phyloP scores from a whole-genome alignment of 1,284 basidiomycete species.

The Malassezia caprae region DNA sequence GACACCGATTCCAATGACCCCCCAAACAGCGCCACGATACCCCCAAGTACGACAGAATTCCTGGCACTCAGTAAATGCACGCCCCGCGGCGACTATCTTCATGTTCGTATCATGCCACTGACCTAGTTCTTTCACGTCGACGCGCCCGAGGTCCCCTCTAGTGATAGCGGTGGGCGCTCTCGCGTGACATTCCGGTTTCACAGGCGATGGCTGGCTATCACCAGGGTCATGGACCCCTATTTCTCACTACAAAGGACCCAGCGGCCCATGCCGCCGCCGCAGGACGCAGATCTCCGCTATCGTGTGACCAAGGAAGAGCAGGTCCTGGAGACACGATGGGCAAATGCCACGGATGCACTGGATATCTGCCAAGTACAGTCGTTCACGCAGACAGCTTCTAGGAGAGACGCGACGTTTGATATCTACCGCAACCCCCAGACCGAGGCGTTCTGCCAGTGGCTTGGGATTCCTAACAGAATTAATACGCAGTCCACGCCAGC shows the following conservation, averaged over 20 bases:
- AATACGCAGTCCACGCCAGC: constrained; percentile 51
- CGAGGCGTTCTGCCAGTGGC: constrained; percentile 67
- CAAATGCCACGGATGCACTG: constrained; percentile 6
- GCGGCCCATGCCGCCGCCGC: constrained; percentile 58
- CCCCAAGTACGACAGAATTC: constrained; percentile 58
- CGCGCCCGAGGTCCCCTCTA: constrained; percentile 15
- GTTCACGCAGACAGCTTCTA: constrained; percentile 44
- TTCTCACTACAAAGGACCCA: constrained; percentile 55
- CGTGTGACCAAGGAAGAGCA: constrained; percentile 49
- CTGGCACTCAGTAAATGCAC: constrained; percentile 89
- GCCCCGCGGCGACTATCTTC: constrained; percentile 68
- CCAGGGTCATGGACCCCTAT: constrained; percentile 70
- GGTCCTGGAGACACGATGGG: constrained; percentile 49
- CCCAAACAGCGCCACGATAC: constrained; percentile 7
- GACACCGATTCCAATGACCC: neutral
- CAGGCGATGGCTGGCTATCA: constrained; percentile 81
- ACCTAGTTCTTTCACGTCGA: constrained; percentile 24
- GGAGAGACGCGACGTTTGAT: constrained; percentile 54
- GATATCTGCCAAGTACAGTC: constrained; percentile 23
- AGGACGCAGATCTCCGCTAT: constrained; percentile 50
- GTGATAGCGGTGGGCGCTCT: neutral
- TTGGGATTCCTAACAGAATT: constrained; percentile 70
- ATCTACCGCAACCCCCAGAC: constrained; percentile 87
- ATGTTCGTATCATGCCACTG: constrained; percentile 45
- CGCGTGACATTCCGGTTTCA: constrained; percentile 55